A percentile compares a stretch with the other conserved stretches of the same genome.
phyloP scores from a whole-genome alignment of 305 asterid genomes.

The Solanum hybrid region DNA sequence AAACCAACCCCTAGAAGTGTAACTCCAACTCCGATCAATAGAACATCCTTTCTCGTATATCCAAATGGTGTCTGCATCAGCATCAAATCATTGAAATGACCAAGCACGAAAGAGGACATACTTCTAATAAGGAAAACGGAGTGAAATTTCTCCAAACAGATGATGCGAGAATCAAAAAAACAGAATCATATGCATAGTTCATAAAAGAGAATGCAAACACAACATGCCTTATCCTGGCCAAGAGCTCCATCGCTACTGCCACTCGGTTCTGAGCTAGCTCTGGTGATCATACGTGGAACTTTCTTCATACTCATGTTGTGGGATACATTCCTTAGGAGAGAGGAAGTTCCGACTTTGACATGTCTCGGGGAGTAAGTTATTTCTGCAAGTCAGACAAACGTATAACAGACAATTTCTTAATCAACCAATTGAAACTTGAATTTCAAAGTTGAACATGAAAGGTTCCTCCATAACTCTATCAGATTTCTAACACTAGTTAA shows the following conservation, averaged over 20 bases:
- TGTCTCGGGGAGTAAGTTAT: slow-evolving; percentile 16
- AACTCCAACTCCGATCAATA: slow-evolving; percentile 72
- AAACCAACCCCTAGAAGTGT: slow-evolving; percentile 56
- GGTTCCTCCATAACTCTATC: neutral
- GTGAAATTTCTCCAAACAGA: neutral
- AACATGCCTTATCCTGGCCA: slow-evolving; percentile 40
- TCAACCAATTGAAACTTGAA: neutral
- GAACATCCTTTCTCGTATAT: slow-evolving; percentile 83
- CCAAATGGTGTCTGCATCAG: slow-evolving; percentile 71
- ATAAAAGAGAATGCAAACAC: neutral
- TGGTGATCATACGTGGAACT: slow-evolving; percentile 26
- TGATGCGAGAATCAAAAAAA: neutral
- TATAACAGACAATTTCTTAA: neutral
- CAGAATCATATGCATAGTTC: neutral
- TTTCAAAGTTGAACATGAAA: neutral
- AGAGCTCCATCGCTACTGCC: slow-evolving; percentile 40
- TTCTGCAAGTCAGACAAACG: slow-evolving; percentile 27
- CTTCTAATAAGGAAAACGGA: neutral
- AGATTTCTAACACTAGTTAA: too few relatives aligned
- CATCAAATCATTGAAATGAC: slow-evolving; percentile 6
- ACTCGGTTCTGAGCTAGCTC: slow-evolving; percentile 42
- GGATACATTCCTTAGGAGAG: slow-evolving; percentile 20
- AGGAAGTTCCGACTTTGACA: slow-evolving; percentile 15
- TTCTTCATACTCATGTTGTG: slow-evolving; percentile 25
- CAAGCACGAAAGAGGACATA: neutral